Percentiles rank a stretch among this genome's conserved stretches.
Evolutionary conservation across 2,329 filamentous ascomycete species (phyloP).

Genomic region (Apiospora sp.): DNA sequence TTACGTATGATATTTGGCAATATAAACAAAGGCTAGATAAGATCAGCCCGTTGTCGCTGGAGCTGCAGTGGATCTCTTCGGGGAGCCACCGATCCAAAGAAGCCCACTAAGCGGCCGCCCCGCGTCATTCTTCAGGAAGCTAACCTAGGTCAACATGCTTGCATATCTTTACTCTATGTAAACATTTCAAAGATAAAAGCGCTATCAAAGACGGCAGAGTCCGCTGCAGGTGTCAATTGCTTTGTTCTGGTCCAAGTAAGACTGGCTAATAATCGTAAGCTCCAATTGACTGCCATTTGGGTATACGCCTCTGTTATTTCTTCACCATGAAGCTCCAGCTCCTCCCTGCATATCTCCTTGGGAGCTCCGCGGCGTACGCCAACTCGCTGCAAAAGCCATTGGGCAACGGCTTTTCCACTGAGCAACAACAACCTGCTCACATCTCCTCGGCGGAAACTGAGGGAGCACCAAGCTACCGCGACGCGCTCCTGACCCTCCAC

Average conservation of each 20-base stretch:
- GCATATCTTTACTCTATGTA: neutral
- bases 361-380: conserved; percentile 28
- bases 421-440: neutral
- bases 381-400: conserved; percentile 30
- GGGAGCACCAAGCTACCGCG: conserved; percentile 46
- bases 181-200: neutral
- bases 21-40: neutral
- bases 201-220: neutral
- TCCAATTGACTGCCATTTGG: conserved; percentile 12
- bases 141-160: conserved; percentile 6
- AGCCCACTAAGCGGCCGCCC: conserved; percentile 3
- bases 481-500: conserved; percentile 74
- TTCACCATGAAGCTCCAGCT: conserved; percentile 31
- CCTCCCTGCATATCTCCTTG: conserved; percentile 28
- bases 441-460: neutral
- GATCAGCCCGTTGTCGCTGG: neutral
- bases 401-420: neutral
- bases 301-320: neutral
- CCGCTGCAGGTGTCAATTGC: neutral
- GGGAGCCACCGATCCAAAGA: neutral
- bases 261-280: neutral
- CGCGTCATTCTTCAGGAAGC: conserved; percentile 1
- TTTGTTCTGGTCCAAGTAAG: neutral
- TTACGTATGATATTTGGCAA: neutral
- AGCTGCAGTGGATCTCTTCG: conserved; percentile 1